Evolutionary conservation across 129 eudicot genomes (phyloP).

Genomic region (Solidago caesia): DNA sequence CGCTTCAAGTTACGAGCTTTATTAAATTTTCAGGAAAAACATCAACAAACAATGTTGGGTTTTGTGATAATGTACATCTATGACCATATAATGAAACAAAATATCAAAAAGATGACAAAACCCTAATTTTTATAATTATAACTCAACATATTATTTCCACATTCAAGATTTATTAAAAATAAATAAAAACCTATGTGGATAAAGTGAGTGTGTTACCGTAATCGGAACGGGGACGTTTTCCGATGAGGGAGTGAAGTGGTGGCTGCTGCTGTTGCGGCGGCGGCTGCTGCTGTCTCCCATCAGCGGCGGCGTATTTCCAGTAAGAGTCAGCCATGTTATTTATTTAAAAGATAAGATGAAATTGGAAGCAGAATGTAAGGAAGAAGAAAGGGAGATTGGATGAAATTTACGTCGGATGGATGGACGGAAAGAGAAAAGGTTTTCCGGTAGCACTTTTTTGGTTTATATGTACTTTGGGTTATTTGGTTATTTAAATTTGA

Average conservation of each 20-base stretch:
- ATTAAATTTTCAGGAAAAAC: not conserved
- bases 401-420: not conserved
- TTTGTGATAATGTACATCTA: not conserved
- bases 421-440: not conserved
- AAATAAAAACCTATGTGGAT: not conserved
- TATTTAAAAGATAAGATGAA: not conserved
- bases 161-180: not conserved
- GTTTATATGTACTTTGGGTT: not conserved
- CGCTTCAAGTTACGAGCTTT: not conserved
- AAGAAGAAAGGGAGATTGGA: conserved; percentile 1
- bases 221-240: conserved; percentile 75
- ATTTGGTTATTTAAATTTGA: too few species aligned
- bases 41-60: too few species aligned
- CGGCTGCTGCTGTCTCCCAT: conserved; percentile 23
- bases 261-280: conserved; percentile 34
- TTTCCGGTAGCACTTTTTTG: not conserved
- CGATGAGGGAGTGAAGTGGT: conserved; percentile 41
- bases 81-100: not conserved
- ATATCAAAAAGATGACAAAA: not conserved
- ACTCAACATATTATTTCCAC: conserved; percentile 1
- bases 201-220: conserved; percentile 39
- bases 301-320: conserved; percentile 60
- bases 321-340: conserved; percentile 55
- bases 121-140: not conserved
- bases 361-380: conserved; percentile 12